A percentile compares a stretch with the other conserved stretches of the same genome.
Evolutionary conservation across 2,329 filamentous ascomycete genomes (phyloP).

Genomic region (Penicillium sp.): DNA sequence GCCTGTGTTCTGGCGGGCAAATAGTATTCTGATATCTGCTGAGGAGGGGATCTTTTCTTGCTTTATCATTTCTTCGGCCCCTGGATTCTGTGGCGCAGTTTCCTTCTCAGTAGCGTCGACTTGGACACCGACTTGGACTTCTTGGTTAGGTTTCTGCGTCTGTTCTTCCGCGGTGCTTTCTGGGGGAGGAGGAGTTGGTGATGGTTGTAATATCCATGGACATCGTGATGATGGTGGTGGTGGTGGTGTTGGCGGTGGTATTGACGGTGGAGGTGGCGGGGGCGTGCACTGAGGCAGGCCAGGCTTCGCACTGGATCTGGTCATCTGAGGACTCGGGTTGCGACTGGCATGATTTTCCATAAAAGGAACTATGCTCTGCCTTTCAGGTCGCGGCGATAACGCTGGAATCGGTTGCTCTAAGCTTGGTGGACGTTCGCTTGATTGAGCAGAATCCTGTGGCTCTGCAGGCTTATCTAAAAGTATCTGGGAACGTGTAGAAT

Average conservation of each 20-base stretch:
- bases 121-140: no score
- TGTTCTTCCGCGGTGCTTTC: background rate
- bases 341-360: background rate
- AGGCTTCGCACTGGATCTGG: no score
- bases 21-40: background rate
- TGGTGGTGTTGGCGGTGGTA: no score
- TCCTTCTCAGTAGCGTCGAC: no score
- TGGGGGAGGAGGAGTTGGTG: background rate
- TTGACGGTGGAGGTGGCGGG: background rate
- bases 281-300: no score
- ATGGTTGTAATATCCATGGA: no score
- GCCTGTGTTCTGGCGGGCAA: background rate
- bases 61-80: no score
- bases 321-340: background rate
- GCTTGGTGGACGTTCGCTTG: background rate
- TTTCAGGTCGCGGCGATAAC: background rate
- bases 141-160: no score
- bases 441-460: background rate
- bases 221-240: no score
- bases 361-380: background rate
- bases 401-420: background rate
- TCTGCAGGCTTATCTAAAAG: background rate
- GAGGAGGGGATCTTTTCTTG: no score
- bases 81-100: background rate
- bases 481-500: background rate